Conservation (phyloP, 768 basidiomycete species). For the Amyloporia xantha region DNA sequence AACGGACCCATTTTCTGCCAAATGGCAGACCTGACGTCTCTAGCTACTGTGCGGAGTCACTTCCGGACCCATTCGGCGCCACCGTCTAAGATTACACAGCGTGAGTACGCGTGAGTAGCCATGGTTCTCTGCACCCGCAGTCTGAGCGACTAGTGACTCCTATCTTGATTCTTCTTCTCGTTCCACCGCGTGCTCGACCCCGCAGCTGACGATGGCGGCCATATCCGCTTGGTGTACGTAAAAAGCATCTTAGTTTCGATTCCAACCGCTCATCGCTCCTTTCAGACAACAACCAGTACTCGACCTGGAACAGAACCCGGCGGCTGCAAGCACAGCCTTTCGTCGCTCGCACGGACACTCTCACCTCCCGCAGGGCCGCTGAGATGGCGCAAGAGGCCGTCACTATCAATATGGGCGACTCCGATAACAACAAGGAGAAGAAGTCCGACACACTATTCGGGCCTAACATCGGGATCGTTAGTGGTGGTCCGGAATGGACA, state of each 20-base stretch:
- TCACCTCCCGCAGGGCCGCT: slow-evolving; percentile 39
- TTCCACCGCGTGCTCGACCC: not conserved
- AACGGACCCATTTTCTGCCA: too few species aligned
- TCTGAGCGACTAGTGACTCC: not conserved
- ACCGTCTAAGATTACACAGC: not conserved
- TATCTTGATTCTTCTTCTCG: not conserved
- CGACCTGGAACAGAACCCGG: slow-evolving; percentile 53
- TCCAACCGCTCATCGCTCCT: slow-evolving; percentile 9
- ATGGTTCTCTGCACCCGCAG: not conserved
- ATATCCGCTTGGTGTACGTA: slow-evolving; percentile 6
- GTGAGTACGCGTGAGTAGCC: not conserved
- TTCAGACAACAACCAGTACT: slow-evolving; percentile 44
- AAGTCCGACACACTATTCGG: slow-evolving; percentile 84
- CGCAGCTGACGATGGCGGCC: slow-evolving; percentile 2
- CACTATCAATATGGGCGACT: slow-evolving; percentile 28
- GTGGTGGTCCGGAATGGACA: slow-evolving; percentile 67
- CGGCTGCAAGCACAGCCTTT: slow-evolving; percentile 45
- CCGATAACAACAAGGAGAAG: slow-evolving; percentile 38
- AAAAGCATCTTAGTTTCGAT: not conserved
- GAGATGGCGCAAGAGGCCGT: slow-evolving; percentile 38
- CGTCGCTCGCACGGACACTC: slow-evolving; percentile 45
- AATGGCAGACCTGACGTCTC: too few species aligned
- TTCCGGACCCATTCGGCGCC: not conserved
- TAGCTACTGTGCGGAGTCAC: too few species aligned
- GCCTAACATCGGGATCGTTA: slow-evolving; percentile 79